Evolutionary conservation across 2,329 filamentous ascomycete species (phyloP).

Genomic region (Elsinoe ampelina): DNA sequence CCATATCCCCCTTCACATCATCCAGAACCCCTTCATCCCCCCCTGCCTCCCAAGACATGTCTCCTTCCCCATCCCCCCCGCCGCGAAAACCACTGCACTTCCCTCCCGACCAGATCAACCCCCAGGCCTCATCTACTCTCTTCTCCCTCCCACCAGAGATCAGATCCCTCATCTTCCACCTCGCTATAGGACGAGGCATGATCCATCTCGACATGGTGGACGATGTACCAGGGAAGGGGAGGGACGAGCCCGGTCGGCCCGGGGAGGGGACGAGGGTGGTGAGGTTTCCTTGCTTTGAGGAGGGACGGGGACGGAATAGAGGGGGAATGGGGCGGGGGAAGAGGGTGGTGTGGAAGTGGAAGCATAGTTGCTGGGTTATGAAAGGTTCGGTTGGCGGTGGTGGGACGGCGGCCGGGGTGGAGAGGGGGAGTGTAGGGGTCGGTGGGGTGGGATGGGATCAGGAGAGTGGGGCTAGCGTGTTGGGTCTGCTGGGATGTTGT

Average conservation of each 20-base stretch:
- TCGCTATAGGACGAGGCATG: background rate
- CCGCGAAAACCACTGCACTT: background rate
- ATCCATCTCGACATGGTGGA: constrained; percentile 2
- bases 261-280: background rate
- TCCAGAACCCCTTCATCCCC: too few relatives aligned
- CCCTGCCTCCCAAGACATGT: too few relatives aligned
- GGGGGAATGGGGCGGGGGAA: background rate
- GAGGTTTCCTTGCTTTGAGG: background rate
- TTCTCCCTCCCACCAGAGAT: background rate
- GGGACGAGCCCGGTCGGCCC: background rate
- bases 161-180: background rate
- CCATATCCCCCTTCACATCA: too few relatives aligned
- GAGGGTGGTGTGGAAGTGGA: background rate
- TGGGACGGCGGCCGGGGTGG: background rate
- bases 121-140: background rate
- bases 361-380: background rate
- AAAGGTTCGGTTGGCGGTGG: background rate
- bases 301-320: background rate
- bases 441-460: background rate
- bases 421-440: background rate
- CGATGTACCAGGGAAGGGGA: background rate
- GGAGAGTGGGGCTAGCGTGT: background rate
- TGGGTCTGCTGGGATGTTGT: background rate
- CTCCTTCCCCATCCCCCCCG: too few relatives aligned
- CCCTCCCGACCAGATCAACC: background rate